Evolutionary conservation across 2,329 filamentous ascomycete genomes (phyloP), one percentile per base, ranked within the genome.

Genomic region (Penicillium oxalicum): DNA sequence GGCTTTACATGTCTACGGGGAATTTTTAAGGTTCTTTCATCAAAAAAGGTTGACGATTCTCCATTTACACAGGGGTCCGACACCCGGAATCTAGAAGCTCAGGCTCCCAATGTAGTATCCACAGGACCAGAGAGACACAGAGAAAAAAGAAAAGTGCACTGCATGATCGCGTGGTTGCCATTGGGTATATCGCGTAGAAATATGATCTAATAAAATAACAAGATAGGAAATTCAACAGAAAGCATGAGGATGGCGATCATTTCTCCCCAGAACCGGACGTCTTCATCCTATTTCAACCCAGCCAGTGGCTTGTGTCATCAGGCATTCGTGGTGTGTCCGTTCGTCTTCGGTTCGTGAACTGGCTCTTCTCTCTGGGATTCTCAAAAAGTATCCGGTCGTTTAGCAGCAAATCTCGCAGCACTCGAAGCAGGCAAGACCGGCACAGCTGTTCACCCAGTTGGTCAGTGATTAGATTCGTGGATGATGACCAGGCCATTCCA

Each of bases 321-420:
- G 13, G 12, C 9, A 12, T 32, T 6, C 18, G 5, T 24, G 9
- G 5, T 26, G 7, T n/a, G 18, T 18, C 29, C 40, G 11, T 24
- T 25, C 40, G 26, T 43, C 27, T 13, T 9, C 13, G 29, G 25
- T 6, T 25, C 27, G 8, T 29, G 44, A 28, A 9, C 32, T 39
- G 27, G 27, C 27, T 34, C 13, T 26, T 18, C 18, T 18, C 18
- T 18, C 18, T 18, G 18, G 18, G 18, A 18, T 18, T 18, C 18
- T 37, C 40, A 5, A 18, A 18, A 25, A 24, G 28, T 11, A 32
- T 32, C n/a, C 9, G 33, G 36, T 24, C 13, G 28, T 52, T 46
- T 67, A 67, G 47, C 64, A 67, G 61, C 64, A 67, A 40, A 59
- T 60, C 53, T 67, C 63, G 42, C 58, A 63, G 55, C 61, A 64